Conservation (phyloP, 192 early-diverging fungal species). For the Kappamyces sp. region DNA sequence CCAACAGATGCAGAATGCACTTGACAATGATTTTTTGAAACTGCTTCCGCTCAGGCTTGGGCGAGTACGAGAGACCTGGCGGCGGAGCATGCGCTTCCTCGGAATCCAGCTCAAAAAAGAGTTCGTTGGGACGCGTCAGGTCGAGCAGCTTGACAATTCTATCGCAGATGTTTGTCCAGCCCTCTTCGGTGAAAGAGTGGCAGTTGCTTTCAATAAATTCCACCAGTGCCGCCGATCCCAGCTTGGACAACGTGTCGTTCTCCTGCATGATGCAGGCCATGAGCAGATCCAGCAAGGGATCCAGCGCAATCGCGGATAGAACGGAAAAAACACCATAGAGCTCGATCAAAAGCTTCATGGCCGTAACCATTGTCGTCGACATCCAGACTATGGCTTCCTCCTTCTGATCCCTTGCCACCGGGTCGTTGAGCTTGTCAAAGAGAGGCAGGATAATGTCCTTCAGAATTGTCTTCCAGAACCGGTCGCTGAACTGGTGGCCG, state of each 20-base stretch:
- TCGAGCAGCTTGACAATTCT: conserved; percentile 72
- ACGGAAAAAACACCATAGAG: conserved; percentile 76
- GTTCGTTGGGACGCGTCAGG: conserved; percentile 66
- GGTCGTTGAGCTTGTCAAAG: conserved; percentile 59
- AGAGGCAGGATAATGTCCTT: conserved; percentile 64
- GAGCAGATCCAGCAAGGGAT: conserved; percentile 73
- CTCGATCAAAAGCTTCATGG: conserved; percentile 77
- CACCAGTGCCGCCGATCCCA: conserved; percentile 83
- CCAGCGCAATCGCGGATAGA: conserved; percentile 62
- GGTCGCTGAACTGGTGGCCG: conserved; percentile 52
- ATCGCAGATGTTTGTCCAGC: conserved; percentile 69
- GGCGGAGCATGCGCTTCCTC: conserved; percentile 72
- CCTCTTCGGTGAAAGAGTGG: conserved; percentile 55
- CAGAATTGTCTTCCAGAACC: conserved; percentile 61
- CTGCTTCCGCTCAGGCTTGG: conserved; percentile 54
- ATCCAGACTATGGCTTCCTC: conserved; percentile 91
- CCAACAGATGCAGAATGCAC: conserved; percentile 81
- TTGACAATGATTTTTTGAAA: conserved; percentile 86
- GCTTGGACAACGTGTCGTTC: conserved; percentile 80
- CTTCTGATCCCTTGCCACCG: conserved; percentile 20
- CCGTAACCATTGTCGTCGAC: conserved; percentile 87
- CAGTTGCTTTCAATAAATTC: conserved; percentile 79
- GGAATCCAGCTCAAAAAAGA: conserved; percentile 60
- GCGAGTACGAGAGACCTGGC: conserved; percentile 62
- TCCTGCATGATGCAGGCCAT: conserved; percentile 80